phyloP scores from a whole-genome alignment of 2,329 filamentous ascomycete species.

The Eutypella sp. region DNA sequence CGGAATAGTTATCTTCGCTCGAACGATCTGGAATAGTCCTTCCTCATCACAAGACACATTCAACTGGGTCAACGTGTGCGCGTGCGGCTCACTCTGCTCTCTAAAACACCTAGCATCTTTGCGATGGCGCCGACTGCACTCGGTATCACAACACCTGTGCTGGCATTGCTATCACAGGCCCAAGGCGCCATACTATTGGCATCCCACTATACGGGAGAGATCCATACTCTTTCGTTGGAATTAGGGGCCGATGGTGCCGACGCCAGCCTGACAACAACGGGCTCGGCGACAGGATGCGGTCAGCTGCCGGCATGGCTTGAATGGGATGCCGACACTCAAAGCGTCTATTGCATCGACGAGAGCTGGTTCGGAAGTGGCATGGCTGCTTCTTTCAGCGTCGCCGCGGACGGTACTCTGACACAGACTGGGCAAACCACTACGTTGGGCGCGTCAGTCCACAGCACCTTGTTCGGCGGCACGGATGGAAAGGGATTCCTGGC shows the following conservation, averaged over 20 bases:
- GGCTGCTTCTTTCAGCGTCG: conserved; percentile 30
- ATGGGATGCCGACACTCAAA: conserved; percentile 25
- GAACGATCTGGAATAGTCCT: neutral
- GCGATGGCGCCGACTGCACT: conserved; percentile 17
- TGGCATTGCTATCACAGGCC: conserved; percentile 15
- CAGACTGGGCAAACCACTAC: conserved; percentile 27
- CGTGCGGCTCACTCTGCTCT: neutral
- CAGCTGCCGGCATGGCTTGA: conserved; percentile 34
- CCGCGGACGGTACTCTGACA: conserved; percentile 25
- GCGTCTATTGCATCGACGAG: conserved; percentile 34
- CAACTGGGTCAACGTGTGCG: neutral
- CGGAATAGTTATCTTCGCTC: neutral
- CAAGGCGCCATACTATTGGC: conserved; percentile 29
- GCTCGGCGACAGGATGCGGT: conserved; percentile 27
- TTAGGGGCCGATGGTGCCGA: conserved; percentile 17
- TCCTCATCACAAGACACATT: too few relatives aligned
- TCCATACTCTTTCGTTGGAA: conserved; percentile 32
- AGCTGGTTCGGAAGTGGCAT: conserved; percentile 30
- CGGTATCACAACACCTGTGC: conserved; percentile 15
- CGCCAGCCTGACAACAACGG: conserved; percentile 23
- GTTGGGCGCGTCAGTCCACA: conserved; percentile 35
- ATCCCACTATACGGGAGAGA: conserved; percentile 35
- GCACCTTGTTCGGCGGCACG: conserved; percentile 32
- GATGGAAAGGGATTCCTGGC: conserved; percentile 37
- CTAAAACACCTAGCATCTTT: neutral